Base-by-base conservation (phyloP, 2,329 filamentous ascomycete species). In the Exophiala spinifera region DNA sequence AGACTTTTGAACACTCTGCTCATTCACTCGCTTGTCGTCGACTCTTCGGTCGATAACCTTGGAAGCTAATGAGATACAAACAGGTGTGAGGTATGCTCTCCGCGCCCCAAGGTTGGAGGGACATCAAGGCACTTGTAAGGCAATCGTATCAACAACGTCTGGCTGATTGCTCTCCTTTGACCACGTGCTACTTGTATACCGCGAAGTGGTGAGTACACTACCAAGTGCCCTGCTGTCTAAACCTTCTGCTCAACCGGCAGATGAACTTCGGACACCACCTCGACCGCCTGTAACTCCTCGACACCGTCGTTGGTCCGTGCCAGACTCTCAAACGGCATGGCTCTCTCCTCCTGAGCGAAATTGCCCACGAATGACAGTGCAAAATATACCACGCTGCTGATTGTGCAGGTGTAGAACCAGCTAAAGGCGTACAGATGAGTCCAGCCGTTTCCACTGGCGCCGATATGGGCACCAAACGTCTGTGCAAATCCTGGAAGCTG, bases 331-430 rank as follows among this genome's bases (percentile, higher is more conserved):
- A 57, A 57, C 10, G 40, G 10, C 55, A 58, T 52, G 4, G 17
- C 13, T 13, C n/a, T 48, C 25, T 58, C 55, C 44, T 58, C 44
- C 14, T 21, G 20, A 8, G 47, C 47, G 33, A 46, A 54, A 13
- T 55, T 28, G 14, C 51, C 55, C 6, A 54, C 15, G n/a, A 51
- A 46, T 4, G 28, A 52, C 40, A 59, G 19, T 4, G 45, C 25
- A 17, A 34, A 59, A 42, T 59, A 59, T 4, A 59, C 15, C 15
- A 59, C 48, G 20, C 56, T 55, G 49, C 52, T 59, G 52, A 55
- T 25, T 2, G 49, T 59, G 40, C 52, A 58, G 15, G 31, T 47
- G 33, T 40, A 53, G 20, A 58, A 39, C 56, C 56, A 58, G 21
- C 56, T 45, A 17, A 55, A 46, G 6, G 28, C 46, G 21, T 58